Base-by-base conservation (phyloP, 164 flowering plant species). In the Euptelea pleiosperma region DNA sequence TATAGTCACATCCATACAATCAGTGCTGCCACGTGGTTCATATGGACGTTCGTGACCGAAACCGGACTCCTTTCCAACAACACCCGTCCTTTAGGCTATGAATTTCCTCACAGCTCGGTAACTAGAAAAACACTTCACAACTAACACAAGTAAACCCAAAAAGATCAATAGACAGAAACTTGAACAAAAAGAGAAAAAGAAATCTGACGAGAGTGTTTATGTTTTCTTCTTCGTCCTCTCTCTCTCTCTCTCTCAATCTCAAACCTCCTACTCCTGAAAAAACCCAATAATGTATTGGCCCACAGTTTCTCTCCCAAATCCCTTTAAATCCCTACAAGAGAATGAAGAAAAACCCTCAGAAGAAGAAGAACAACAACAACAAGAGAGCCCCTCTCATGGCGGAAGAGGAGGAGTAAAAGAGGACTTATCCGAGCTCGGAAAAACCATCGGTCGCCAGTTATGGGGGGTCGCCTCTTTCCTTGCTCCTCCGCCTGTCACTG, bases 381-480 rank as follows among this genome's bases (percentile, higher is more conserved):
- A 36, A 46, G 56, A 58, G 41, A 28, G 19, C 19, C 40, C 62
- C 16, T 36, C 64, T 10, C 42, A 15, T 4, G 50, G 36, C 26
- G 62, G 52, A 8, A 67, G 78, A 26, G 77, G 52, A 8, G 69
- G 78, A 26, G 77, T 80, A 3, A 74, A 68, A 42, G 82, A 82
- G 10, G 84, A 77, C 50, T 54, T 81, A 31, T 74, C 87, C 8
- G 74, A 64, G 36, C 44, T 82, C 55, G 67, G 78, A 34, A 65
- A 79, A 31, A 62, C 79, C 14, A 65, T 83, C 62, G 67, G 76
- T 61, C 81, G 77, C 21, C 83, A 82, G 33, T 56, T 85, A 16
- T 76, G 83, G 54, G 87, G 86, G 19, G 84, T 82, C 26, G 87
- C 91, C 18, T 66, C 75, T 49, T 81, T 82, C 51, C 74, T 81